Evolutionary conservation across 345 rosid genomes (phyloP).

Genomic region (Eucalyptus paniculata): DNA sequence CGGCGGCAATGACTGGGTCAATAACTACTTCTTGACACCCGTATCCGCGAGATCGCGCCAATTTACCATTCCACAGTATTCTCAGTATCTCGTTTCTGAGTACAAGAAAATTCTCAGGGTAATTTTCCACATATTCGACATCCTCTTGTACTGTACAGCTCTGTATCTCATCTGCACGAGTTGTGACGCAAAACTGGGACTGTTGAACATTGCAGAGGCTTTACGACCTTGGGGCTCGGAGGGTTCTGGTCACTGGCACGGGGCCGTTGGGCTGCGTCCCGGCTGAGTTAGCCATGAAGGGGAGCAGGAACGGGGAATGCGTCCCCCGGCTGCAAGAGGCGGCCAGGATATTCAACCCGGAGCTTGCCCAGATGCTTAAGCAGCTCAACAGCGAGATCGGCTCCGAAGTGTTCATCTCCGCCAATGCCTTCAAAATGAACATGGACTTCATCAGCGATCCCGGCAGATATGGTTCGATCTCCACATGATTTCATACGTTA

Average conservation of each 20-base stretch:
- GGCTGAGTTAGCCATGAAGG: slow-evolving; percentile 17
- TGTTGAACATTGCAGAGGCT: not conserved
- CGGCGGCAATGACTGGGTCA: slow-evolving; percentile 54
- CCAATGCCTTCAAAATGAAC: slow-evolving; percentile 18
- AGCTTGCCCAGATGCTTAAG: slow-evolving; percentile 17
- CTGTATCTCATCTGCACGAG: not conserved
- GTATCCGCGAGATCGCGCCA: slow-evolving; percentile 32
- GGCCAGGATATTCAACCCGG: slow-evolving; percentile 20
- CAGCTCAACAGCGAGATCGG: slow-evolving; percentile 21
- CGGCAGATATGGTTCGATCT: slow-evolving; percentile 9
- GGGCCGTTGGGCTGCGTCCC: slow-evolving; percentile 48
- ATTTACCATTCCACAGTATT: slow-evolving; percentile 17
- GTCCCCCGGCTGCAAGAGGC: slow-evolving; percentile 18
- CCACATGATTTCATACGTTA: not conserved
- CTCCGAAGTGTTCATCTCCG: slow-evolving; percentile 18
- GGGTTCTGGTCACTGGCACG: slow-evolving; percentile 37
- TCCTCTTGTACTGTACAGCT: not conserved
- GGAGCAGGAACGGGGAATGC: slow-evolving; percentile 35
- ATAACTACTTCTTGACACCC: slow-evolving; percentile 38
- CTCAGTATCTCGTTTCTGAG: slow-evolving; percentile 25
- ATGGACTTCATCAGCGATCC: slow-evolving; percentile 29
- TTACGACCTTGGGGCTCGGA: slow-evolving; percentile 26
- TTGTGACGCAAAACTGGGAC: not conserved
- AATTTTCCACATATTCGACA: not conserved
- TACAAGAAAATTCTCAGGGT: slow-evolving; percentile 29